phyloP scores from a whole-genome alignment of 306 rosid genomes.

The Trifolium dubium region DNA sequence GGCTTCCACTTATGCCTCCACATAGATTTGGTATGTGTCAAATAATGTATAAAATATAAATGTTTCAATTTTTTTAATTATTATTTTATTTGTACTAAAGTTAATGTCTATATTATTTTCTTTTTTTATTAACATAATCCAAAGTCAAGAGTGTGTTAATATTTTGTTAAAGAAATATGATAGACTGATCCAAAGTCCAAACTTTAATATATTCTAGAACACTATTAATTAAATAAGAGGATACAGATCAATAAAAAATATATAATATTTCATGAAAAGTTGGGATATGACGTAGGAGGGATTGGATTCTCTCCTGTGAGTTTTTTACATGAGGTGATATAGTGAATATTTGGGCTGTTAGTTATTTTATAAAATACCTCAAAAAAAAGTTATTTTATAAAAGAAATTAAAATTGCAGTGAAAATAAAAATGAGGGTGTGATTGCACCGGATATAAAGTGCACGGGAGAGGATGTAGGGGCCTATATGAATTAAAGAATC shows the following conservation, averaged over 20 bases:
- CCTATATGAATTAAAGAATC: too few species aligned
- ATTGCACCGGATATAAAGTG: too few species aligned
- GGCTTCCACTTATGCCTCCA: constrained; percentile 42
- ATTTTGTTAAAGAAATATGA: not conserved
- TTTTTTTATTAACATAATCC: not conserved
- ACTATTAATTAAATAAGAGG: not conserved
- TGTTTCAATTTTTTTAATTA: not conserved
- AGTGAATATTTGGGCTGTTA: too few species aligned
- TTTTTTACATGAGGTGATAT: too few species aligned
- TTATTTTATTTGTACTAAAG: not conserved
- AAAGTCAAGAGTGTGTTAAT: not conserved
- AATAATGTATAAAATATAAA: not conserved
- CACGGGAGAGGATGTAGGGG: too few species aligned
- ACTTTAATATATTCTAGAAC: not conserved
- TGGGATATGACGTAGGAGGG: too few species aligned
- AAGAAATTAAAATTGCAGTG: too few species aligned
- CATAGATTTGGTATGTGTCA: constrained; percentile 50
- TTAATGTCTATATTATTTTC: not conserved
- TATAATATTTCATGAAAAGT: not conserved
- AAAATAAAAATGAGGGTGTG: too few species aligned
- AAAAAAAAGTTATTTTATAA: too few species aligned
- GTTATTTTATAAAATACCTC: too few species aligned
- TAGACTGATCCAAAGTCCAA: constrained; percentile 6
- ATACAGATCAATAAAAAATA: not conserved
- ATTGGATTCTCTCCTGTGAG: too few species aligned